Evolutionary conservation across 2,329 filamentous ascomycete genomes (phyloP).

Genomic region (Hypoxylon rubiginosum): DNA sequence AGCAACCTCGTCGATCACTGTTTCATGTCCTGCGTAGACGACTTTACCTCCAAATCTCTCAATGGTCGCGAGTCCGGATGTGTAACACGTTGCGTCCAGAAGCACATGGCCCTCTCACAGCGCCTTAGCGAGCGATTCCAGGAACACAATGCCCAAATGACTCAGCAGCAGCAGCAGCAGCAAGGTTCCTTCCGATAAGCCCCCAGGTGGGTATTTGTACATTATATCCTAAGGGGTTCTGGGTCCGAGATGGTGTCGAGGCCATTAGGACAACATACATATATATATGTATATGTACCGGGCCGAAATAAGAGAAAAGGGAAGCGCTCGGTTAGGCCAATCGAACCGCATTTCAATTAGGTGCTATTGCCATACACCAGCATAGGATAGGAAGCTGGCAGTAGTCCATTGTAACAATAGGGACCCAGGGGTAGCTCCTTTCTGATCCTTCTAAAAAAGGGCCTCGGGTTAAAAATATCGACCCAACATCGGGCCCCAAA

Average conservation of each 20-base stretch:
- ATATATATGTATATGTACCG: slow-evolving; percentile 7
- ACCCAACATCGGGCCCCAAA: slow-evolving; percentile 10
- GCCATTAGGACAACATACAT: background rate
- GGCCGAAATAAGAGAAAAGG: background rate
- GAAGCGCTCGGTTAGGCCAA: background rate
- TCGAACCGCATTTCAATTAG: background rate
- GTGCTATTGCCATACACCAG: background rate
- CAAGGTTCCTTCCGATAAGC: slow-evolving; percentile 58
- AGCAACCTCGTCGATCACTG: slow-evolving; percentile 84
- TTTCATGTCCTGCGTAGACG: slow-evolving; percentile 97
- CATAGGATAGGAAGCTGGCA: slow-evolving; percentile 4
- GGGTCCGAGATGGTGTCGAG: background rate
- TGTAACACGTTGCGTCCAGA: slow-evolving; percentile 94
- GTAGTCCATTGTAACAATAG: slow-evolving; percentile 35
- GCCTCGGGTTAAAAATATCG: background rate
- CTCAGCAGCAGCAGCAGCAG: slow-evolving; percentile 63
- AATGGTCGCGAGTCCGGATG: slow-evolving; percentile 90
- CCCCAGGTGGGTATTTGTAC: background rate
- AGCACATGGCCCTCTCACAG: slow-evolving; percentile 92
- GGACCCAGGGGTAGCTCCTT: background rate
- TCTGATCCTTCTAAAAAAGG: background rate
- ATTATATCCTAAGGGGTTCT: background rate
- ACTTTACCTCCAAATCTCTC: slow-evolving; percentile 98
- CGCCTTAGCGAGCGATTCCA: slow-evolving; percentile 92
- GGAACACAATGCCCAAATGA: slow-evolving; percentile 74